These are phyloP conservation scores for Paramecium primaurelia DNA, from an alignment of 73 alveolate genomes.

Conservation along the genomic window DNA sequence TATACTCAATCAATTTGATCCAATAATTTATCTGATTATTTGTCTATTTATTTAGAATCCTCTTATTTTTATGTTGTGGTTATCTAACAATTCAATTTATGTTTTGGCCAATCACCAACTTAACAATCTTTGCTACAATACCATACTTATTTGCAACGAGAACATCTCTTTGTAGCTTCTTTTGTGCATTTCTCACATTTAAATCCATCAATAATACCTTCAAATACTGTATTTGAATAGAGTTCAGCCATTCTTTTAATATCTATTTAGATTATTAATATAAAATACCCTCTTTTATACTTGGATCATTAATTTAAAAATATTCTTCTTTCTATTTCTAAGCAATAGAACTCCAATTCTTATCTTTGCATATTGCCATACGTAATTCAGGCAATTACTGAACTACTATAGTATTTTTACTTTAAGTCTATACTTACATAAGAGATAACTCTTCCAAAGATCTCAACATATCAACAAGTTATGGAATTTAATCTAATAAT, in stretches of 20 bases:
- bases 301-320: conserved; percentile 65
- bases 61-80: not conserved
- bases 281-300: conserved; percentile 57
- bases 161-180: conserved; percentile 93
- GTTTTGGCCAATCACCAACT: conserved; percentile 93
- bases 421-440: conserved; percentile 62
- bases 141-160: conserved; percentile 96
- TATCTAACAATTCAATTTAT: conserved; percentile 82
- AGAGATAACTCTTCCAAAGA: conserved; percentile 93
- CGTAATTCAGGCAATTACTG: conserved; percentile 83
- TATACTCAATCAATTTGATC: conserved; percentile 15
- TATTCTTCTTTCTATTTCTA: conserved; percentile 65
- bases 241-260: conserved; percentile 80
- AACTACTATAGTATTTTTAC: conserved; percentile 71
- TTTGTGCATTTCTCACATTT: conserved; percentile 93
- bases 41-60: not conserved
- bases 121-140: conserved; percentile 97
- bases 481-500: conserved; percentile 96
- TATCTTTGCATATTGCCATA: conserved; percentile 58
- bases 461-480: conserved; percentile 89
- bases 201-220: conserved; percentile 93
- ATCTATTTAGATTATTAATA: conserved; percentile 29
- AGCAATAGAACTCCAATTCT: conserved; percentile 87
- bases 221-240: conserved; percentile 87
- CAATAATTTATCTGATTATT: not conserved